Conservation (phyloP, 108 stramenopile species). For the Epithemia pelagica region DNA sequence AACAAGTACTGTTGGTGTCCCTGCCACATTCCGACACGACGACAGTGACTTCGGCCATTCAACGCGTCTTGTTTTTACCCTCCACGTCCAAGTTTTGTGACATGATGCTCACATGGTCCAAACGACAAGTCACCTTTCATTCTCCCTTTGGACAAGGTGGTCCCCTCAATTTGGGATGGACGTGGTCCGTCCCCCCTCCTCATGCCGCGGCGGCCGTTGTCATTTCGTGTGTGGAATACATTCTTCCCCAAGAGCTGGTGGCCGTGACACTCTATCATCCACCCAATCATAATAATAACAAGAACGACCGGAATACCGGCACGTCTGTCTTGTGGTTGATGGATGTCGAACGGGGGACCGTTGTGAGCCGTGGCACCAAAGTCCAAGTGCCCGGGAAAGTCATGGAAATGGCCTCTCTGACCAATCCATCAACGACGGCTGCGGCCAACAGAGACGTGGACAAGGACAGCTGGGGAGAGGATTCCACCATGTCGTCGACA, state of each 20-base stretch:
- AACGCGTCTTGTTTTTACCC: slow-evolving; percentile 29
- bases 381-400: neutral
- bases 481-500: neutral
- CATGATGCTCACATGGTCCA: slow-evolving; percentile 41
- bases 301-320: neutral
- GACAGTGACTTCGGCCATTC: slow-evolving; percentile 7
- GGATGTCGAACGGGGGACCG: too few species aligned
- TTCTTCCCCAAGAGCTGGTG: neutral
- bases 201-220: neutral
- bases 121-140: slow-evolving; percentile 33
- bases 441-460: too few species aligned
- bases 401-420: neutral
- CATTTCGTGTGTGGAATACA: neutral
- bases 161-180: neutral
- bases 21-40: slow-evolving; percentile 27
- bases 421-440: neutral
- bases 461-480: too few species aligned
- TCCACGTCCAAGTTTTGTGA: slow-evolving; percentile 40
- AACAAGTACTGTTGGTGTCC: slow-evolving; percentile 54
- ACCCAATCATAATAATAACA: neutral
- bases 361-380: too few species aligned
- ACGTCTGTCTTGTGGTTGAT: neutral
- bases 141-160: slow-evolving; percentile 34
- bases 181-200: neutral
- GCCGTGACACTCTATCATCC: neutral